Evolutionary conservation across 2,329 filamentous ascomycete genomes (phyloP).

Genomic region (Microdochium nivale): DNA sequence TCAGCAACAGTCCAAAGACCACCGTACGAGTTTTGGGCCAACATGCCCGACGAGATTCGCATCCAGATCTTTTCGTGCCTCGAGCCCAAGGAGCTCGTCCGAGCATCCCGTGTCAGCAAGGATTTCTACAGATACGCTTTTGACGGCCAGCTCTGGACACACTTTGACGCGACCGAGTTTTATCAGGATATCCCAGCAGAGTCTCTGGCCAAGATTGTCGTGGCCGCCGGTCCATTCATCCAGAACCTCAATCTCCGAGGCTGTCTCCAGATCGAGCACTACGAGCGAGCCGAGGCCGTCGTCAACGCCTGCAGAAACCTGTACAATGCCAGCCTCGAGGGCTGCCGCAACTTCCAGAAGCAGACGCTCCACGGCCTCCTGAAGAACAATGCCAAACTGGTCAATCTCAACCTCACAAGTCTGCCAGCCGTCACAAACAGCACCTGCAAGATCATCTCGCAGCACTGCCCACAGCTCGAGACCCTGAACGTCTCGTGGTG

Average conservation of each 20-base stretch:
- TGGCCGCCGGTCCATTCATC: slow-evolving; percentile 79
- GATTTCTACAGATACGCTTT: slow-evolving; percentile 78
- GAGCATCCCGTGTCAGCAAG: slow-evolving; percentile 68
- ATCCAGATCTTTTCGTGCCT: slow-evolving; percentile 71
- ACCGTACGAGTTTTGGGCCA: slow-evolving; percentile 63
- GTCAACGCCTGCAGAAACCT: slow-evolving; percentile 82
- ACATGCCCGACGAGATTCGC: slow-evolving; percentile 75
- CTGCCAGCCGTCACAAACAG: slow-evolving; percentile 72
- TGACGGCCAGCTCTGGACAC: slow-evolving; percentile 89
- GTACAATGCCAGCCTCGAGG: slow-evolving; percentile 80
- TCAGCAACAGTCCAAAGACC: slow-evolving; percentile 19
- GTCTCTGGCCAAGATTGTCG: slow-evolving; percentile 77
- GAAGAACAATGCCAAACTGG: slow-evolving; percentile 63
- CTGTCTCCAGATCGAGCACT: slow-evolving; percentile 80
- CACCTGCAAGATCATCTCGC: slow-evolving; percentile 77
- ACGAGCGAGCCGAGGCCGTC: slow-evolving; percentile 67
- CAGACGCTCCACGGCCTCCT: slow-evolving; percentile 72
- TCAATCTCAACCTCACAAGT: slow-evolving; percentile 81
- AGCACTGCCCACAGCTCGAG: slow-evolving; percentile 74
- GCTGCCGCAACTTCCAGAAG: slow-evolving; percentile 74
- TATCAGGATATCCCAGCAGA: slow-evolving; percentile 81
- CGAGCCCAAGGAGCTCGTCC: slow-evolving; percentile 71
- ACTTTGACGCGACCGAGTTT: slow-evolving; percentile 76
- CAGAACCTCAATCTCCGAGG: slow-evolving; percentile 84
- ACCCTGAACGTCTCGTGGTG: slow-evolving; percentile 91